A percentile compares a stretch with the other conserved stretches of the same genome.
phyloP scores from a whole-genome alignment of 495 filamentous ascomycete genomes.

The Neurospora sp. region DNA sequence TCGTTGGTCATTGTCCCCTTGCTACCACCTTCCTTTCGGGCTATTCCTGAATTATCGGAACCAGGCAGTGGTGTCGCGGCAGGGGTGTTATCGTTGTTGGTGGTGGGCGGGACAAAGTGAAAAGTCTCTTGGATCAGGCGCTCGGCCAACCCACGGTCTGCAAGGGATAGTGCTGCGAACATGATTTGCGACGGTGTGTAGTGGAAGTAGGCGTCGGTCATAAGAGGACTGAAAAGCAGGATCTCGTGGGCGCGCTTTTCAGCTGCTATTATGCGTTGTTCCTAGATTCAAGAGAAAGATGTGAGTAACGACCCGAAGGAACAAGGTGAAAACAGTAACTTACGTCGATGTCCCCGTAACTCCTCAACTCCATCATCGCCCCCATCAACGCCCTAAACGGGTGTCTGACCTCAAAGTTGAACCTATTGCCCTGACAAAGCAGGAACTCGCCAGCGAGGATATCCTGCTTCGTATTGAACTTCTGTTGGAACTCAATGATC shows the following conservation, averaged over 20 bases:
- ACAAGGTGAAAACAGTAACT: constrained; percentile 4
- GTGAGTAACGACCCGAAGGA: constrained; percentile 1
- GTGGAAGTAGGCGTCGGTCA: constrained; percentile 92
- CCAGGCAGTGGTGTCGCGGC: not conserved
- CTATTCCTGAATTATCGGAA: not conserved
- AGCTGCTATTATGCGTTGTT: constrained; percentile 50
- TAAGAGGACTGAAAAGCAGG: constrained; percentile 66
- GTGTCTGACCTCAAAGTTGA: constrained; percentile 86
- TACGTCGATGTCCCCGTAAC: constrained; percentile 36
- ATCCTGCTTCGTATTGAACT: constrained; percentile 53
- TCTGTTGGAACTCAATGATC: constrained; percentile 58
- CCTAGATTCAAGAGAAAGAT: constrained; percentile 9
- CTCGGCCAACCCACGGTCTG: constrained; percentile 59
- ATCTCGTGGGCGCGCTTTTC: constrained; percentile 61
- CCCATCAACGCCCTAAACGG: constrained; percentile 83
- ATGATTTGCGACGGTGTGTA: constrained; percentile 93
- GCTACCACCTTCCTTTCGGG: not conserved
- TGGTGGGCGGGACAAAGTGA: constrained; percentile 13
- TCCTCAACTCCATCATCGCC: constrained; percentile 65
- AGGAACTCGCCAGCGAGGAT: constrained; percentile 85
- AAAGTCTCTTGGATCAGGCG: constrained; percentile 71
- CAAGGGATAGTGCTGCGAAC: constrained; percentile 66
- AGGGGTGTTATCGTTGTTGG: constrained; percentile 14
- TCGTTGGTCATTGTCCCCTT: constrained; percentile 1
- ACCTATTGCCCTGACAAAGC: constrained; percentile 84